Evolutionary conservation across 306 rosid species (phyloP), one percentile per base, ranked within the genome.

Genomic region (Pachyrhizus erosus): DNA sequence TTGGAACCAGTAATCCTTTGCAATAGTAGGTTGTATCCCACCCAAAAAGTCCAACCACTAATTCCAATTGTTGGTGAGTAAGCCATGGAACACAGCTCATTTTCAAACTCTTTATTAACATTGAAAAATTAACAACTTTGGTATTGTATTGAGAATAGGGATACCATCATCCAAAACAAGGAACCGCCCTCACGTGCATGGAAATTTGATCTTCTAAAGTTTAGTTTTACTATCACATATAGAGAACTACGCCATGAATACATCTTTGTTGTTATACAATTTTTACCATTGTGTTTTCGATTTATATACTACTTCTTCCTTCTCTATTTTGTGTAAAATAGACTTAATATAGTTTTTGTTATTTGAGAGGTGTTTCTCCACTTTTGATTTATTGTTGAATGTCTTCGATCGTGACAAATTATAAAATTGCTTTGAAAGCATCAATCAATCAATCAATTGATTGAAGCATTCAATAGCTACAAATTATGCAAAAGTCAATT

Each of bases 111-210:
- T 51, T 4, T 34, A 27, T 51, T n/a, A 68, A 51, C 75, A 58
- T 60, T 42, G 60, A 45, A 48, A 17, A 31, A 20, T 23, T 20
- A 6, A 24, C 14, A 27, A 45, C 40, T 83, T 70, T 27, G 71
- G 46, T 29, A 5, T 29, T 37, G 75, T 14, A 71, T 77, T 84
- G 70, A 78, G 75, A 70, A 74, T 70, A 70, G 85, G 61, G 21
- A 54, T 23, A 52, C 46, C 8, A 77, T 76, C 33, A 27, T 76
- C 66, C 21, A 5, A 33, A 82, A 75, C 71, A 69, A 84, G 79
- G 77, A 57, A 65, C 82, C 75, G 33, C 65, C 69, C 73, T 71
- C 92, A 78, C 84, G 88, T 89, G 92, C 82, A 83, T 85, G 73
- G 7, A 34, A 83, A 75, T 62, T 64, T 81, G 78, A 72, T 83